Conservation (phyloP, 1,139 yeast genomes). For the Taphrina communis region DNA sequence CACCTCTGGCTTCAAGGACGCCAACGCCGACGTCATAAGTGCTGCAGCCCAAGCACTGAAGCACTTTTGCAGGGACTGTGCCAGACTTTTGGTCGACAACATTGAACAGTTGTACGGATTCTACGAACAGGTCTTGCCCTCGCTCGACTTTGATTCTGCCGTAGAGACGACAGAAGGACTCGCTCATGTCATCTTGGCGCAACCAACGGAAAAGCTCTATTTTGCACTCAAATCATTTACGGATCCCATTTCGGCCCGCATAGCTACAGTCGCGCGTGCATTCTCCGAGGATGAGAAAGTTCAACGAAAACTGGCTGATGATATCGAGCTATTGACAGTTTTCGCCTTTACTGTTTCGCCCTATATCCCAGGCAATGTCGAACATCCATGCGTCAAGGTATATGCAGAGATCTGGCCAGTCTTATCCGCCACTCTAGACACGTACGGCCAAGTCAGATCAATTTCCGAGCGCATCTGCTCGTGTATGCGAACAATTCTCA, state of each 20-base stretch:
- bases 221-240: constrained; percentile 65
- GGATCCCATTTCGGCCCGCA: constrained; percentile 56
- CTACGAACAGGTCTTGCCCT: constrained; percentile 65
- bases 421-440: constrained; percentile 58
- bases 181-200: constrained; percentile 77
- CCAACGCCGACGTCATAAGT: constrained; percentile 63
- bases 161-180: constrained; percentile 88
- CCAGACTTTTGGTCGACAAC: constrained; percentile 67
- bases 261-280: constrained; percentile 44
- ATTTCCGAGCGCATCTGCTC: constrained; percentile 79
- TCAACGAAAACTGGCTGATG: constrained; percentile 67
- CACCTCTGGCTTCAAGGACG: constrained; percentile 69
- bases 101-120: constrained; percentile 78
- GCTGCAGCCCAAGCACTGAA: constrained; percentile 94
- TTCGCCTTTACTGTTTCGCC: constrained; percentile 66
- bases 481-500: constrained; percentile 68
- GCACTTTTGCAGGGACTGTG: constrained; percentile 94
- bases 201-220: constrained; percentile 56
- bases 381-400: constrained; percentile 62
- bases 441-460: constrained; percentile 60
- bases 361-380: constrained; percentile 35
- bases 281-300: constrained; percentile 53
- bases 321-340: constrained; percentile 74
- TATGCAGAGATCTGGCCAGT: constrained; percentile 69
- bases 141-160: constrained; percentile 70